These are phyloP conservation scores for Candida oleophila DNA, from an alignment of 805 yeast species.

Conservation along the genomic window DNA sequence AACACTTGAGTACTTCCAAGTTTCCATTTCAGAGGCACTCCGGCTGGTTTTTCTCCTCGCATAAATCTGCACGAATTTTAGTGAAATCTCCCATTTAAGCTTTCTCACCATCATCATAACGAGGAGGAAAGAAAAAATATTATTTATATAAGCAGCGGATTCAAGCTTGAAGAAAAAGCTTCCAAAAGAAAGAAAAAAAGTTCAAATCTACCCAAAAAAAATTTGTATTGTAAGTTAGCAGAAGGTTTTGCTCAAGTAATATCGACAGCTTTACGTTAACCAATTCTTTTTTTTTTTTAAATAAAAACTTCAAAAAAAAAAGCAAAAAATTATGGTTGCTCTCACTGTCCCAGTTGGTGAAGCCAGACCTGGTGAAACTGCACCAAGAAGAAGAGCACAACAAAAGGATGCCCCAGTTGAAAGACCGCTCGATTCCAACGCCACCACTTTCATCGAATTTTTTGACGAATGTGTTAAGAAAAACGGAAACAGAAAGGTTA, in stretches of 20 bases:
- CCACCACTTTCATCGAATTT: constrained; percentile 69
- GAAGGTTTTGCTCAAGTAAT: too few species aligned
- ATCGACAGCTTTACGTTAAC: too few species aligned
- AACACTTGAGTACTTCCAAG: background rate
- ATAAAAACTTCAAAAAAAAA: too few species aligned
- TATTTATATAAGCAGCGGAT: background rate
- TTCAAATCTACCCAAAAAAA: background rate
- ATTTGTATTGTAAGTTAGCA: too few species aligned
- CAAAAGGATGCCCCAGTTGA: constrained; percentile 49
- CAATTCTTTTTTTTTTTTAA: background rate
- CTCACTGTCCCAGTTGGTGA: constrained; percentile 64
- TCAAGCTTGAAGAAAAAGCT: background rate
- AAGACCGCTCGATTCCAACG: constrained; percentile 63
- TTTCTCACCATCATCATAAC: background rate
- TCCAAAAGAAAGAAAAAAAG: background rate
- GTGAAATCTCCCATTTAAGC: background rate
- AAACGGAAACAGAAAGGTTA: constrained; percentile 52
- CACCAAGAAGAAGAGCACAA: constrained; percentile 69
- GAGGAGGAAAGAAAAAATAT: background rate
- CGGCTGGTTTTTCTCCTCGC: background rate
- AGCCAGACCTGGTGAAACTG: constrained; percentile 75
- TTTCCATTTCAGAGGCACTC: background rate
- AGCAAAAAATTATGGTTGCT: constrained; percentile 15
- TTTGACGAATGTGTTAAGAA: constrained; percentile 58
- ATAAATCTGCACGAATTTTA: background rate